Percentiles rank a stretch among this genome's conserved stretches.
These are phyloP conservation scores for Jatropha podagrica DNA, from an alignment of 441 rosid species.

Conservation along the genomic window DNA sequence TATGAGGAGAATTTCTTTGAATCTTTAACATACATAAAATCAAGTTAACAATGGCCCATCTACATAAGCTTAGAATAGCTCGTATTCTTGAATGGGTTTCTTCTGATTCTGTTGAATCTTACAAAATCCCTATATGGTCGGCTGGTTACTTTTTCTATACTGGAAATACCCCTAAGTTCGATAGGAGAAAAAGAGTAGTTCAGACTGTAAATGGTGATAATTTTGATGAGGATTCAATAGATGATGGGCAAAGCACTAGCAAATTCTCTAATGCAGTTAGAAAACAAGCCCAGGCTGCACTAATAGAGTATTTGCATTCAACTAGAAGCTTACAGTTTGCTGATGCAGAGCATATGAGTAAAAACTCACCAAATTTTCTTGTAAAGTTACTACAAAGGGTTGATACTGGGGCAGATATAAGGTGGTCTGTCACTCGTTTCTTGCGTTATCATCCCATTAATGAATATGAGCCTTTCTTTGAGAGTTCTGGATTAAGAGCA, in stretches of 20 bases:
- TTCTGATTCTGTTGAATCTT: slow-evolving; percentile 30
- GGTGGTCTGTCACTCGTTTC: slow-evolving; percentile 41
- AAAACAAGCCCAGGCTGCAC: slow-evolving; percentile 59
- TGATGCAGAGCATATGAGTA: slow-evolving; percentile 70
- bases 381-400: slow-evolving; percentile 41
- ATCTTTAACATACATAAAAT: not conserved
- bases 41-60: slow-evolving; percentile 35
- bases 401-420: slow-evolving; percentile 32
- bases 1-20: not conserved
- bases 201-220: slow-evolving; percentile 9
- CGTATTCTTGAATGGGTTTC: slow-evolving; percentile 46
- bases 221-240: slow-evolving; percentile 13
- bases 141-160: slow-evolving; percentile 24
- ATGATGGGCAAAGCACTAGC: slow-evolving; percentile 16
- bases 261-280: slow-evolving; percentile 32
- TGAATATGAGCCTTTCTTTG: slow-evolving; percentile 87
- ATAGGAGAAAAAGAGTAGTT: slow-evolving; percentile 32
- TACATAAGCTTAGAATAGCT: slow-evolving; percentile 35
- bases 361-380: slow-evolving; percentile 60
- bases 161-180: slow-evolving; percentile 43
- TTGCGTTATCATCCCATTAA: slow-evolving; percentile 72
- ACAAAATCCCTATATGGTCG: slow-evolving; percentile 26
- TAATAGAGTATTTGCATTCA: slow-evolving; percentile 61
- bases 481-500: slow-evolving; percentile 71
- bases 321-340: slow-evolving; percentile 58